phyloP scores from a whole-genome alignment of 768 basidiomycete species.

The Podaxis sp. region DNA sequence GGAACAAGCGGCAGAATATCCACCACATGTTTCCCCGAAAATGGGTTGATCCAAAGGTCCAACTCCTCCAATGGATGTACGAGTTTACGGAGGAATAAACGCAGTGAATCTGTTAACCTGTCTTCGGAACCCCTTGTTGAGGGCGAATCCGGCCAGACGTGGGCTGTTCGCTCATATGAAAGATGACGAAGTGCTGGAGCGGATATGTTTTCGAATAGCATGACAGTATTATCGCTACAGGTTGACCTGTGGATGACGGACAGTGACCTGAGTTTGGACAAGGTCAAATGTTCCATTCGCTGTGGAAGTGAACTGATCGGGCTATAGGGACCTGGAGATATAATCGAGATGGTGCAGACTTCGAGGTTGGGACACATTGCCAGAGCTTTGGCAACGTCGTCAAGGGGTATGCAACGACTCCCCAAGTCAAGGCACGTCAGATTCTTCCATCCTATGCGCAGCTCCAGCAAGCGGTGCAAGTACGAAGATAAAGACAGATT shows the following conservation, averaged over 20 bases:
- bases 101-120: neutral
- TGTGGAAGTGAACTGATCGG: neutral
- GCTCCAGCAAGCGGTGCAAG: neutral
- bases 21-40: neutral
- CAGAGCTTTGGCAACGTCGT: neutral
- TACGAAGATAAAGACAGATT: neutral
- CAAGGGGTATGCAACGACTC: neutral
- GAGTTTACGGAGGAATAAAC: neutral
- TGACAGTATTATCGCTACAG: neutral
- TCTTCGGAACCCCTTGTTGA: neutral
- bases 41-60: neutral
- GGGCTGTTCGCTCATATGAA: neutral
- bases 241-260: neutral
- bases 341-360: neutral
- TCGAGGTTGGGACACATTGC: constrained; percentile 1
- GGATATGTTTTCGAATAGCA: neutral
- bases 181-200: constrained; percentile 2
- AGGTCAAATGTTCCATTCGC: neutral
- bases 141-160: neutral
- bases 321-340: neutral
- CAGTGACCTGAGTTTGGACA: neutral
- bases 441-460: neutral
- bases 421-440: neutral
- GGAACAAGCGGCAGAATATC: neutral
- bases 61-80: neutral